Conservation (phyloP, 345 rosid genomes). For the Lepidium aucheri region DNA sequence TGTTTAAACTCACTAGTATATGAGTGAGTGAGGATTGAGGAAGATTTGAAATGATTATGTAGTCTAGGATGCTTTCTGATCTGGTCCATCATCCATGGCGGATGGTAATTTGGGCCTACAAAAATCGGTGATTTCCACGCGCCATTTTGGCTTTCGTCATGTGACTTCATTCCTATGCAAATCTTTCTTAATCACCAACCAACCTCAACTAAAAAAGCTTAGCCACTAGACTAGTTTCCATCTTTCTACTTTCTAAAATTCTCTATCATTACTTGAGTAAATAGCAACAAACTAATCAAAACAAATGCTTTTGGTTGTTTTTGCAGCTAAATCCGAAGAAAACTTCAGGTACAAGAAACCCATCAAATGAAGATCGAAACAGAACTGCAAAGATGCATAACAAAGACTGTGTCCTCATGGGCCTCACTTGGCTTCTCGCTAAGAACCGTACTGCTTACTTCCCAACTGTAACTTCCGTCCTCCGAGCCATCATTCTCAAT, state of each 20-base stretch:
- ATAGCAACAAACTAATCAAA: neutral
- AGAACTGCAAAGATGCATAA: conserved; percentile 75
- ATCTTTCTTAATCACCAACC: conserved; percentile 20
- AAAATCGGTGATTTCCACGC: conserved; percentile 3
- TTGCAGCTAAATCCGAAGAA: conserved; percentile 51
- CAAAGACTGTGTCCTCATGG: conserved; percentile 92
- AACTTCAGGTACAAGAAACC: conserved; percentile 48
- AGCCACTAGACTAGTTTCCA: conserved; percentile 14
- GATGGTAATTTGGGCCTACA: conserved; percentile 2
- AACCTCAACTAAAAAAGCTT: conserved; percentile 7
- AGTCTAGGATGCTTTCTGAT: conserved; percentile 22
- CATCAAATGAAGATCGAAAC: conserved; percentile 34
- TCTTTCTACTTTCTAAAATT: neutral
- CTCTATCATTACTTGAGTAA: neutral
- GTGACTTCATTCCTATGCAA: neutral
- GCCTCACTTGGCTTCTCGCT: conserved; percentile 91
- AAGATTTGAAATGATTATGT: conserved; percentile 2
- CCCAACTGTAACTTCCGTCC: conserved; percentile 63
- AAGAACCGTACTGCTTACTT: conserved; percentile 73
- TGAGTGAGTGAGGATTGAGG: neutral
- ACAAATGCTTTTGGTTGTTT: neutral
- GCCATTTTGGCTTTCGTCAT: neutral
- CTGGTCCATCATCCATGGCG: conserved; percentile 18
- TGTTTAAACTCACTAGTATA: neutral
- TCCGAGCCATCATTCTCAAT: conserved; percentile 74